Percentiles rank a stretch among this genome's conserved stretches.
These are phyloP conservation scores for Geosmithia flava DNA, from an alignment of 2,329 filamentous ascomycete species.

Conservation along the genomic window DNA sequence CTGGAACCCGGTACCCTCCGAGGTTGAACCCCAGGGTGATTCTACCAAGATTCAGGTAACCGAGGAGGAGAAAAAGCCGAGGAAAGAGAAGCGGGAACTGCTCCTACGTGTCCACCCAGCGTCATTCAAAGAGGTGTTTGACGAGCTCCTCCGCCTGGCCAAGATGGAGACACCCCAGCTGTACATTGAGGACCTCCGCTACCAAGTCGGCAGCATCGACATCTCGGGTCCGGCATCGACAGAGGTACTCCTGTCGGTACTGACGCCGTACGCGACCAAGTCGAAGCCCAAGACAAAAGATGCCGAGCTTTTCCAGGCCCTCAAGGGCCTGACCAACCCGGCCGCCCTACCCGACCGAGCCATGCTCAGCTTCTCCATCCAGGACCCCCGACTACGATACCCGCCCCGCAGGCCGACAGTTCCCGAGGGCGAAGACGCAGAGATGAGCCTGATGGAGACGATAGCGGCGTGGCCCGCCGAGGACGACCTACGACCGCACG, in stretches of 20 bases:
- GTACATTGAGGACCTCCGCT: conserved; percentile 56
- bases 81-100: conserved; percentile 27
- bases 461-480: conserved; percentile 60
- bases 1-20: conserved; percentile 47
- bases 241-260: conserved; percentile 59
- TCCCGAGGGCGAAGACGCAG: conserved; percentile 20
- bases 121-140: conserved; percentile 59
- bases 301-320: conserved; percentile 33
- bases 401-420: conserved; percentile 46
- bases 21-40: conserved; percentile 8
- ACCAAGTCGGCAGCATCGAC: conserved; percentile 50
- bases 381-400: conserved; percentile 71
- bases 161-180: conserved; percentile 50
- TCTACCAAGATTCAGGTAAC: neutral
- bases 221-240: conserved; percentile 59
- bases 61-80: conserved; percentile 5
- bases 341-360: conserved; percentile 57
- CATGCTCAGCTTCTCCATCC: conserved; percentile 58
- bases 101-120: conserved; percentile 75
- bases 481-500: conserved; percentile 26
- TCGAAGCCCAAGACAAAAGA: conserved; percentile 21
- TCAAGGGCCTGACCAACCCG: conserved; percentile 52
- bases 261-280: conserved; percentile 38
- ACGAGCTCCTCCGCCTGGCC: conserved; percentile 42
- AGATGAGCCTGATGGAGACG: conserved; percentile 38